phyloP scores from a whole-genome alignment of 352 stramenopile genomes.

The Phytophthora sansomeana region DNA sequence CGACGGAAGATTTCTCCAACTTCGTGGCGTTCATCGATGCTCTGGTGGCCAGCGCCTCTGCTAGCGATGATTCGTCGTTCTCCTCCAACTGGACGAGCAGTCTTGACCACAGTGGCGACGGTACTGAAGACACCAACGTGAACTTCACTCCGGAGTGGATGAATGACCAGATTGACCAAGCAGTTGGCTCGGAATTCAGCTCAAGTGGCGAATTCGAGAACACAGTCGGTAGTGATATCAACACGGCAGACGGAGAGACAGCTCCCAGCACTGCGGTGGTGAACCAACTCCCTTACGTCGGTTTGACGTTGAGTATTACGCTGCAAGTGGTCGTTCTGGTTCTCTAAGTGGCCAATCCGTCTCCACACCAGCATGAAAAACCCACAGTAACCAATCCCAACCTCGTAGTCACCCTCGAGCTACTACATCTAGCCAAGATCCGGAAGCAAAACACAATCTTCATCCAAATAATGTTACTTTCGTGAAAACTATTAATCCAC shows the following conservation, averaged over 20 bases:
- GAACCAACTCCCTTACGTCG: background rate
- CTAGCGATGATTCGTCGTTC: conserved; percentile 5
- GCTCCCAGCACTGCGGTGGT: background rate
- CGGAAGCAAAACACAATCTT: background rate
- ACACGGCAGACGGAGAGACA: conserved; percentile 16
- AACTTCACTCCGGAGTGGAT: conserved; percentile 9
- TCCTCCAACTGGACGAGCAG: conserved; percentile 16
- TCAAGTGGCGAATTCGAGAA: conserved; percentile 2
- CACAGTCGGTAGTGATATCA: conserved; percentile 9
- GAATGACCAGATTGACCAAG: conserved; percentile 9
- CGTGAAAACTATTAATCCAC: background rate
- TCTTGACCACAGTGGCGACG: background rate
- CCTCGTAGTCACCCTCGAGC: background rate
- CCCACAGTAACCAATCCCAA: background rate
- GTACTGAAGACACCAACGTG: background rate
- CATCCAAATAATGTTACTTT: background rate
- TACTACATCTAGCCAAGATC: conserved; percentile 1
- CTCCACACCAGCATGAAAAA: background rate
- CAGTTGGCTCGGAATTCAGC: background rate
- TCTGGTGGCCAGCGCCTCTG: conserved; percentile 1
- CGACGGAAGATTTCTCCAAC: conserved; percentile 9
- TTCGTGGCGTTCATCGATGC: conserved; percentile 21
- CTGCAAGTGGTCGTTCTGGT: conserved; percentile 1
- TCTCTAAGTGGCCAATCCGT: background rate
- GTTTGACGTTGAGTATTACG: background rate